Base-by-base conservation (phyloP, 345 rosid genomes). In the Eucalyptus fibrosa region DNA sequence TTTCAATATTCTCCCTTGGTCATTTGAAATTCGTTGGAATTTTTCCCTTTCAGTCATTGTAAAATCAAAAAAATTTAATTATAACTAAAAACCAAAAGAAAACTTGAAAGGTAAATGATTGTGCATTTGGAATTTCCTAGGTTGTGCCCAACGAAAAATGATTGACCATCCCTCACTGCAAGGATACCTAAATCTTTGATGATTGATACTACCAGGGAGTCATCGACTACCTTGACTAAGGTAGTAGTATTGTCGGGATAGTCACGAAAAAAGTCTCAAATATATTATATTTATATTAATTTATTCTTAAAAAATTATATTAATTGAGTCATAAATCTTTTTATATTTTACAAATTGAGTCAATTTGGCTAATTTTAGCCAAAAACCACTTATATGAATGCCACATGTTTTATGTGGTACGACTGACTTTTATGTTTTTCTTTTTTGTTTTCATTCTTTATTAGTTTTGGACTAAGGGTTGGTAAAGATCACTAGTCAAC, bases 401-500 rank as follows among this genome's bases (percentile, higher is more conserved):
- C 0, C 13, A 23, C 1, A 0, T 23, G 6, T 24, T 56, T 56
- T 24, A 24, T 23, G 3, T 56, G 7, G 1, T 24, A 56, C 5
- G 0, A 21, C 19, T 42, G 44, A 42, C 2, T 55, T 55, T 56
- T 9, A 23, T 55, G 3, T 56, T 24, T 56, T 56, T 9, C 3
- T 9, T 56, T 9, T 56, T 4, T 56, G 1, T 23, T 56, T 24
- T 23, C 26, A 53, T 53, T 53, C 10, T 53, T 53, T 53, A 53
- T 53, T 53, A 53, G 24, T 53, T 53, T 53, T 53, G 59, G 26
- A 1, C 0, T 56, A 56, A 56, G 30, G 13, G 62, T 56, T 18
- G 62, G 12, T 24, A 10, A 56, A 56, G 30, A 13, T 56, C 0
- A 3, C 7, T 10, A 0, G 1, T 0, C 4, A 0, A 56, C 62